Evolutionary conservation across 495 filamentous ascomycete species (phyloP).

Genomic region (Aspergillus coremiiformis): DNA sequence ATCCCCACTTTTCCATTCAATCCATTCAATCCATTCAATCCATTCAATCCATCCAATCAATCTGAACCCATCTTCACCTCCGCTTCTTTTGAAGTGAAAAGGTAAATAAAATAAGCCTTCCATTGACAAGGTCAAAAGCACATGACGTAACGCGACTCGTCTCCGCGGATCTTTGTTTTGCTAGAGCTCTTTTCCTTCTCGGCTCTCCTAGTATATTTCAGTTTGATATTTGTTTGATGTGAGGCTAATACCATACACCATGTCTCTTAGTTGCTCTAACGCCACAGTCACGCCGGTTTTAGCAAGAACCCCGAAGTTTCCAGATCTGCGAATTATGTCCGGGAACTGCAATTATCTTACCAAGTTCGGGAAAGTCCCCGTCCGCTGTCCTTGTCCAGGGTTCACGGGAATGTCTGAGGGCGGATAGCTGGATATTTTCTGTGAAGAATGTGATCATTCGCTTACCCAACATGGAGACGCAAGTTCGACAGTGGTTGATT

Average conservation of each 20-base stretch:
- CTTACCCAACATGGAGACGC: conserved; percentile 2
- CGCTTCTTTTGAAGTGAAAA: too few species aligned
- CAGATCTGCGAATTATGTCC: conserved; percentile 1
- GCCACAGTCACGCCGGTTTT: neutral
- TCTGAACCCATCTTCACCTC: too few species aligned
- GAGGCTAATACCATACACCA: conserved; percentile 1
- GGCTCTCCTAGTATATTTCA: neutral
- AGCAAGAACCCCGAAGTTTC: conserved; percentile 1
- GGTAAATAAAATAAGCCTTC: too few species aligned
- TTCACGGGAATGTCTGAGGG: conserved; percentile 1
- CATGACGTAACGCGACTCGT: too few species aligned
- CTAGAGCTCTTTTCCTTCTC: neutral
- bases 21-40: neutral
- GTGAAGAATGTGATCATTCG: neutral
- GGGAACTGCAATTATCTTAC: conserved; percentile 1
- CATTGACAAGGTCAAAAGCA: too few species aligned
- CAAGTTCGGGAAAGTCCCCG: neutral
- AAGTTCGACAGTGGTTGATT: too few species aligned
- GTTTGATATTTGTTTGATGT: neutral
- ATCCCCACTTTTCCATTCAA: neutral
- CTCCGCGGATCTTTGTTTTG: neutral
- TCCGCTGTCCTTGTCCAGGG: neutral
- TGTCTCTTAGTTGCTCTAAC: too few species aligned
- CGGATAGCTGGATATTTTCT: conserved; percentile 1
- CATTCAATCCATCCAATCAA: neutral